Percentiles rank a stretch among this genome's conserved stretches.
These are phyloP conservation scores for Leccinum subgranulosum DNA, from an alignment of 768 basidiomycete species.

Conservation along the genomic window DNA sequence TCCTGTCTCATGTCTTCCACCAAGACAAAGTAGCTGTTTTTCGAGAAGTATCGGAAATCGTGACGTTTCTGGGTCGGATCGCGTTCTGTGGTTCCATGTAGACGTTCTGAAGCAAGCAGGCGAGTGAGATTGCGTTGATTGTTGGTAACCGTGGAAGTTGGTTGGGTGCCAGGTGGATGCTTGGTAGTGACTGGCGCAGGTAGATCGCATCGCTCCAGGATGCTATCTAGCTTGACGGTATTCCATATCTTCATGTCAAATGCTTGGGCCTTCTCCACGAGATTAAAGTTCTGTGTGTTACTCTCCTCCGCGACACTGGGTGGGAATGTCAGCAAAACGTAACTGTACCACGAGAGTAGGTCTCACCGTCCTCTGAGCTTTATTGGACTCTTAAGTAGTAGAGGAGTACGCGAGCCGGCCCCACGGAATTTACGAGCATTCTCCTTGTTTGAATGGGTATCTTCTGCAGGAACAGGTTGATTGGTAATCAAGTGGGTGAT, in stretches of 20 bases:
- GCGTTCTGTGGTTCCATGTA: constrained; percentile 84
- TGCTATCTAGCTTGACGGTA: constrained; percentile 64
- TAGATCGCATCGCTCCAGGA: constrained; percentile 63
- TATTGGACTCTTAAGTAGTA: constrained; percentile 59
- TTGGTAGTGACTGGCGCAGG: constrained; percentile 28
- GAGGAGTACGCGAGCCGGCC: constrained; percentile 21
- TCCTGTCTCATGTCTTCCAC: constrained; percentile 89
- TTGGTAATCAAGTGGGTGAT: constrained; percentile 89
- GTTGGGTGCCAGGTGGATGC: constrained; percentile 27
- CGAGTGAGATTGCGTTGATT: constrained; percentile 52
- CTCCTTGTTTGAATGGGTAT: constrained; percentile 56
- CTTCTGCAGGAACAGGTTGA: constrained; percentile 37
- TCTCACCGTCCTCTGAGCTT: constrained; percentile 58
- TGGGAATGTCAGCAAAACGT: constrained; percentile 2
- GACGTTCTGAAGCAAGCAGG: constrained; percentile 75
- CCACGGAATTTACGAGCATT: constrained; percentile 44
- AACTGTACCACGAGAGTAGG: background rate
- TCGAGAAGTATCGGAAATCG: constrained; percentile 84
- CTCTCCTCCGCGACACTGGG: constrained; percentile 31
- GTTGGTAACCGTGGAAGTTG: constrained; percentile 28
- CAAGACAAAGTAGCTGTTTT: constrained; percentile 73
- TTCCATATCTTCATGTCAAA: constrained; percentile 89
- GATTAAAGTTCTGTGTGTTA: constrained; percentile 38
- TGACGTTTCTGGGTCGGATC: constrained; percentile 86
- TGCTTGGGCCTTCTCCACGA: constrained; percentile 62